Conservation (phyloP, 345 rosid species). For the Lumnitzera racemosa region DNA sequence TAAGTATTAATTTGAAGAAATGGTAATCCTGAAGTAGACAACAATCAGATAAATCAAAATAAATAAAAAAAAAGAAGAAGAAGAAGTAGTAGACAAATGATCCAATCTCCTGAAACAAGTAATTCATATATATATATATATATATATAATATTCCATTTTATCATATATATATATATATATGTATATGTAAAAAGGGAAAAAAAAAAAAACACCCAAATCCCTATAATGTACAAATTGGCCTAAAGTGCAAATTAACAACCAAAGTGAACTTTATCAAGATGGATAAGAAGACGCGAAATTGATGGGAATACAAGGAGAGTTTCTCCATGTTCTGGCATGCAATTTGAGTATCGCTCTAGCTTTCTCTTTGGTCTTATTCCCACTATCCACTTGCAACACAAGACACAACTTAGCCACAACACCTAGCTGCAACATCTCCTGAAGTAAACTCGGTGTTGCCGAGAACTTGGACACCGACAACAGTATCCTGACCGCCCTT, state of each 20-base stretch:
- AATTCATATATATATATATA: too few species aligned
- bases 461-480: constrained; percentile 23
- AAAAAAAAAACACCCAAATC: background rate
- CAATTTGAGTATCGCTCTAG: constrained; percentile 31
- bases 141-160: too few species aligned
- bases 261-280: constrained; percentile 1
- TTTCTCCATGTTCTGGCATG: constrained; percentile 34
- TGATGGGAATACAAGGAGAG: constrained; percentile 33
- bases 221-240: too few species aligned
- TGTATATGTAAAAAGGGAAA: background rate
- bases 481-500: constrained; percentile 32
- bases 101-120: too few species aligned
- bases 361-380: constrained; percentile 28
- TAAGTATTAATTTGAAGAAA: too few species aligned
- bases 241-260: background rate
- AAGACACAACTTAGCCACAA: constrained; percentile 31
- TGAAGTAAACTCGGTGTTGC: constrained; percentile 24
- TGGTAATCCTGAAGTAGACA: too few species aligned
- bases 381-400: constrained; percentile 31
- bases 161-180: too few species aligned
- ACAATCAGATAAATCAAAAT: too few species aligned
- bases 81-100: too few species aligned
- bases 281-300: constrained; percentile 26
- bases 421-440: constrained; percentile 39
- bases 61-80: too few species aligned